Evolutionary conservation across 345 rosid species (phyloP), one percentile per base, ranked within the genome.

Genomic region (Moricandia moricandioides): DNA sequence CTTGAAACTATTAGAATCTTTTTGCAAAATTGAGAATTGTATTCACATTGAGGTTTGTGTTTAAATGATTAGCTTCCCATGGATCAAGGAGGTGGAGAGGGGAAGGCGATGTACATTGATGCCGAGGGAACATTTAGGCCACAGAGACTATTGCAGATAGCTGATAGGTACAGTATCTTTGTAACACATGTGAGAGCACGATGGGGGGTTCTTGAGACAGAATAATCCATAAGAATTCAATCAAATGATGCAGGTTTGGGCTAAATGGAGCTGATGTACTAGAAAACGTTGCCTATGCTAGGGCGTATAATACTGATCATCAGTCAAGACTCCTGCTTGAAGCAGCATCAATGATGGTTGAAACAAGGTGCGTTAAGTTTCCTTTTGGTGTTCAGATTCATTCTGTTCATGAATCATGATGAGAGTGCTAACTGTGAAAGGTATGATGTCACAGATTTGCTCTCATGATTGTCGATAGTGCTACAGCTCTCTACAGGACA

Each of bases 261-360:
- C 78, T 92, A 52, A 91, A 92, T 85, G 97, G 97, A 24, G 86
- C 91, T 79, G 97, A 95, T 84, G 99, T 95, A 39, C 82, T 95
- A 73, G 99, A 95, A 83, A 95, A 95, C 39, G 99, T 95, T 18
- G 99, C 99, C 29, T 92, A 95, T 74, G 97, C 97, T 47, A 88
- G 99, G 80, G 97, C 99, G 10, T 95, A 95, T 82, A 95, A 95
- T 79, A 95, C 99, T 3, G 99, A 95, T 74, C 99, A 95, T 79
- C 99, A 90, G 74, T 91, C 97, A 0, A 85, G 97, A 83, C 99
- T 92, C 80, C 82, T 95, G 86, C 92, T 95, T 72, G 97, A 95
- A 86, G 97, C 97, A 72, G 99, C 99, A 76, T 95, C 99, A 57
- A 95, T 95, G 97, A 95, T 95, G 99, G 90, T 95, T 72, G 99